Evolutionary conservation across 108 stramenopile species (phyloP), one percentile per base, ranked within the genome.

Genomic region (Cyclotella atomus): DNA sequence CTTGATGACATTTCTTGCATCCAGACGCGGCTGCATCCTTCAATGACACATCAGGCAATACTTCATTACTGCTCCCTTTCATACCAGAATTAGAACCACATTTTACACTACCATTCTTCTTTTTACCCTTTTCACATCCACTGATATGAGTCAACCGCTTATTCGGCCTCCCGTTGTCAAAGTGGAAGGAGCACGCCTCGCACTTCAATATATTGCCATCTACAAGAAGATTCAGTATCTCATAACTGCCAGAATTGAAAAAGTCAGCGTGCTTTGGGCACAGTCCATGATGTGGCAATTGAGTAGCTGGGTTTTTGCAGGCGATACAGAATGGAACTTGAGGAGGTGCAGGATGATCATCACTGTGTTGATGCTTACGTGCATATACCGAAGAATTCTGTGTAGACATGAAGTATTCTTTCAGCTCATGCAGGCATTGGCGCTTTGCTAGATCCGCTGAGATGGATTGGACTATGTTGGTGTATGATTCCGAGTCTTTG

Each of bases 401-500:
- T 10, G 79, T 80, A 25, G 70, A 71, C 79, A 73, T 73, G 59
- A 80, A 80, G 49, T 80, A 80, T 15, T 55, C 33, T 49, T 80
- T 73, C 36, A 80, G 66, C 28, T 61, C 67, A 10, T 50, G 70
- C 16, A 80, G 44, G 67, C 65, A 71, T 23, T 28, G 53, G 10
- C 56, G 27, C 10, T 46, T 74, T 27, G 25, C 53, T 10, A 59
- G 28, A 23, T 19, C 20, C 10, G 52, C 20, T 10, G 41, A 45
- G 0, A 36, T 21, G 34, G 10, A 14, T 71, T 44, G 59, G 27
- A 20, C 34, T 57, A 35, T 28, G 25, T 62, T n/a, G 24, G 38
- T 32, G 33, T 72, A 12, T 57, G 23, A 3, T 35, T 34, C 3
- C 25, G n/a, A 14, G n/a, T n/a, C n/a, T n/a, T n/a, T n/a, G n/a